phyloP scores from a whole-genome alignment of 257 asterid species.

The Coffea canephora region DNA sequence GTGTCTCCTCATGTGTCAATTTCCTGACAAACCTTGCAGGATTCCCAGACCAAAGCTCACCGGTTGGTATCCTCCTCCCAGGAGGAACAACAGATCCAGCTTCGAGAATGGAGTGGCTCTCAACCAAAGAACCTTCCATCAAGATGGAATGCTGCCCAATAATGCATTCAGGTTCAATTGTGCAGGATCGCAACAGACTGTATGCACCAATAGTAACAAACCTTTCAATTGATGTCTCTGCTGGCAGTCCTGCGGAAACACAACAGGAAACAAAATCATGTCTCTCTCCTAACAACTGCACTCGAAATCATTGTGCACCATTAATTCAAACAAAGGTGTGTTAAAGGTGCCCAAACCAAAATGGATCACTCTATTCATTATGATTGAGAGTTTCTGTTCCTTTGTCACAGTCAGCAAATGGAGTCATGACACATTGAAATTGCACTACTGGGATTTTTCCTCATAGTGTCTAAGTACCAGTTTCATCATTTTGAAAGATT shows the following conservation, averaged over 20 bases:
- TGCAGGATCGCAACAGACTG: slow-evolving; percentile 85
- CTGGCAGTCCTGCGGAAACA: slow-evolving; percentile 71
- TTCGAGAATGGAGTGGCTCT: slow-evolving; percentile 87
- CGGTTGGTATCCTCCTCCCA: slow-evolving; percentile 89
- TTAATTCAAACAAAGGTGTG: neutral
- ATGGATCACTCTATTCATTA: neutral
- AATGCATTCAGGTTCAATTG: slow-evolving; percentile 93
- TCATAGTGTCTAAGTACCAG: neutral
- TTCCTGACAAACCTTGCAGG: slow-evolving; percentile 90
- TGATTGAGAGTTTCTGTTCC: neutral
- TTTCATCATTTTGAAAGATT: neutral
- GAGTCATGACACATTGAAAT: neutral
- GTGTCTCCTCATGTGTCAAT: slow-evolving; percentile 77
- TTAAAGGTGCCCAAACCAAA: neutral
- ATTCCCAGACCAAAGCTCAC: slow-evolving; percentile 97
- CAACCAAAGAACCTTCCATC: slow-evolving; percentile 93
- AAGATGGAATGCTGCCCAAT: slow-evolving; percentile 91
- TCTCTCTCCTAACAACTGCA: slow-evolving; percentile 8
- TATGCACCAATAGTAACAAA: slow-evolving; percentile 84
- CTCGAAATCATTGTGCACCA: neutral
- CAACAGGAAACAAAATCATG: neutral
- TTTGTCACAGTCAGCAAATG: neutral
- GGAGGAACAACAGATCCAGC: slow-evolving; percentile 96
- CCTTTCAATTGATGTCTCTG: slow-evolving; percentile 80
- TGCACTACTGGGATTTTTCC: neutral